phyloP scores from a whole-genome alignment of 768 basidiomycete genomes.

The Glaciozyma antarctica region DNA sequence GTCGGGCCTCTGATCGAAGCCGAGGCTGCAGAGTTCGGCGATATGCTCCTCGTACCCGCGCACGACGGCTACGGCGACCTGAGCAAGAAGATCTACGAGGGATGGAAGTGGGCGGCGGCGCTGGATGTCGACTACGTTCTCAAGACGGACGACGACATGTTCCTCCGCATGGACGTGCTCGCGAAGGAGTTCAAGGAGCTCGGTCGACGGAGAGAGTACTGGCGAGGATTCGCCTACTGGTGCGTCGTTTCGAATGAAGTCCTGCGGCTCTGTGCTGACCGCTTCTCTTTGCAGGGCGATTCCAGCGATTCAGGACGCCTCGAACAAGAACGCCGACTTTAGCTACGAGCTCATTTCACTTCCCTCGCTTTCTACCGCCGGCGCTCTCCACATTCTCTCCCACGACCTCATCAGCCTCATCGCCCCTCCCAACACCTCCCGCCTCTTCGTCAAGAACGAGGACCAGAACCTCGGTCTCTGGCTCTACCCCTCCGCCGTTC shows the following conservation, averaged over 20 bases:
- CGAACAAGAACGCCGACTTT: conserved; percentile 27
- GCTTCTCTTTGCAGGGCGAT: conserved; percentile 8
- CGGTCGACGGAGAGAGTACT: conserved; percentile 20
- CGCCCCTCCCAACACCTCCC: conserved; percentile 1
- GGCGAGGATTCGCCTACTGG: conserved; percentile 29
- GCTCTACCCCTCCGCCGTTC: conserved; percentile 23
- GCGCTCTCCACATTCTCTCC: conserved; percentile 25
- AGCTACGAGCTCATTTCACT: conserved; percentile 20
- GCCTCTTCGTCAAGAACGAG: conserved; percentile 23
- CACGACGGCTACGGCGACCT: conserved; percentile 9
- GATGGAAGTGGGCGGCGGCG: conserved; percentile 20
- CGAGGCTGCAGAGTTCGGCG: conserved; percentile 21
- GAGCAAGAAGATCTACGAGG: conserved; percentile 19
- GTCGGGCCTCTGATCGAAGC: conserved; percentile 21
- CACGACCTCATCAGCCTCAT: conserved; percentile 29
- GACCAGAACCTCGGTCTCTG: conserved; percentile 25
- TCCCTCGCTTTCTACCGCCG: conserved; percentile 28
- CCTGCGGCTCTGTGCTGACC: not conserved
- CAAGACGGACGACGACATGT: conserved; percentile 29
- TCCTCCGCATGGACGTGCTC: conserved; percentile 23
- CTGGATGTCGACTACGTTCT: conserved; percentile 27
- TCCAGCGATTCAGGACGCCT: conserved; percentile 19
- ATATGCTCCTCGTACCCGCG: conserved; percentile 22
- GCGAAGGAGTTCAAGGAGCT: conserved; percentile 22
- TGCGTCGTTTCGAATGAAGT: not conserved